Base-by-base conservation (phyloP, 129 eudicot species). In the Helianthus annuus region DNA sequence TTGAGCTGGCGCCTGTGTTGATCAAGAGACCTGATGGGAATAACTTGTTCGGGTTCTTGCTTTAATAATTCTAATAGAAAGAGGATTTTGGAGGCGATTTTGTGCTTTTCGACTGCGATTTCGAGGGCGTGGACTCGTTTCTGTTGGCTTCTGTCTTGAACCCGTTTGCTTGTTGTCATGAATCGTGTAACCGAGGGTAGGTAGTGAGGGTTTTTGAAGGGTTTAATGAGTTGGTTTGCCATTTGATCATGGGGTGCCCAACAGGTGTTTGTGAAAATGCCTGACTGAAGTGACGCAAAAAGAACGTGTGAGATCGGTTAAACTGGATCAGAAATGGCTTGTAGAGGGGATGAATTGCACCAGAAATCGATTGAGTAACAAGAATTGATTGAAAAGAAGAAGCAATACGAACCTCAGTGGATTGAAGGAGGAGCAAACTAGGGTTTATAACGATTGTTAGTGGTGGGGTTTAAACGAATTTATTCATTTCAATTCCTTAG, bases 61-160 rank as follows among this genome's bases (percentile, higher is more conserved):
- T 86, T 90, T 22, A 94, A 71, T 1, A 80, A 16, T 69, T 94
- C 97, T 68, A 94, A 66, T 42, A 94, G 13, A 51, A 82, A 75
- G 32, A 90, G 62, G 73, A 88, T 82, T 76, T 94, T 94, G 36
- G 93, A 85, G 72, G 83, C 66, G 53, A 87, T 84, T 81, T 90
- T 94, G 89, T 85, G 82, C 61, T 83, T 90, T 67, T 94, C 96
- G 0, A 85, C 83, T 6, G 78, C 91, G 8, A 90, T 70, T 81
- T 94, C 98, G 0, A 94, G 98, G 44, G 85, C 87, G 46, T 87
- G 92, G 34, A 94, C 82, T 49, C 97, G 86, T 65, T 90, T 90
- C 63, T 86, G 85, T 83, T 77, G 83, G 92, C 97, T 94, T 39
- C 98, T 82, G 75, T 94, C 97, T 83, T 88, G 91, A 13, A 94